Conservation (phyloP, 2,329 filamentous ascomycete species). For the Arachnopeziza araneosa region DNA sequence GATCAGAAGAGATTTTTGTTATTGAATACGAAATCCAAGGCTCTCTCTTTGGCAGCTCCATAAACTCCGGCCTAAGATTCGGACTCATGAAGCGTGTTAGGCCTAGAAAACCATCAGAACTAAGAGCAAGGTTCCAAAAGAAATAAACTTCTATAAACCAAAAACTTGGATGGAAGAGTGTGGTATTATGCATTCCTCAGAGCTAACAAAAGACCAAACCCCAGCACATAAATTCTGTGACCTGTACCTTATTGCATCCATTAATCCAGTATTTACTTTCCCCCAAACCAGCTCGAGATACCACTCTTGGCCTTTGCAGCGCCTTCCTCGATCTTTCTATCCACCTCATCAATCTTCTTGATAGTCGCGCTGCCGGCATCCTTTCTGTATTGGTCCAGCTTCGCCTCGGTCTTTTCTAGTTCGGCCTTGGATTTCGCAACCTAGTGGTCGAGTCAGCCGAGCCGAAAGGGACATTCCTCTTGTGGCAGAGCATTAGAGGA, state of each 20-base stretch:
- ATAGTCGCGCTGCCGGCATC: conserved; percentile 58
- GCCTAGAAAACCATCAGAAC: too few relatives aligned
- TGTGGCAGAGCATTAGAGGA: neutral
- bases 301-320: conserved; percentile 79
- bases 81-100: too few relatives aligned
- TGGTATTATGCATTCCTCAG: neutral
- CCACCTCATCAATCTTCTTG: conserved; percentile 75
- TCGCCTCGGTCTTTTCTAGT: conserved; percentile 55
- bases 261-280: conserved; percentile 37
- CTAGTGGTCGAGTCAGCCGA: conserved; percentile 31
- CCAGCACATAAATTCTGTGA: neutral
- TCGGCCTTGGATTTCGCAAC: conserved; percentile 59
- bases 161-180: neutral
- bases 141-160: neutral
- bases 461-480: neutral
- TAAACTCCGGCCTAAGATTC: too few relatives aligned
- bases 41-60: too few relatives aligned
- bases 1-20: too few relatives aligned
- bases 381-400: conserved; percentile 54
- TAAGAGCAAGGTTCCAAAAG: neutral
- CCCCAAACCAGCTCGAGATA: conserved; percentile 80
- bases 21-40: too few relatives aligned
- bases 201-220: neutral
- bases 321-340: conserved; percentile 73
- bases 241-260: neutral